Evolutionary conservation across 2,329 filamentous ascomycete species (phyloP), one percentile per base, ranked within the genome.

Genomic region (Exophiala phaeomuriformis): DNA sequence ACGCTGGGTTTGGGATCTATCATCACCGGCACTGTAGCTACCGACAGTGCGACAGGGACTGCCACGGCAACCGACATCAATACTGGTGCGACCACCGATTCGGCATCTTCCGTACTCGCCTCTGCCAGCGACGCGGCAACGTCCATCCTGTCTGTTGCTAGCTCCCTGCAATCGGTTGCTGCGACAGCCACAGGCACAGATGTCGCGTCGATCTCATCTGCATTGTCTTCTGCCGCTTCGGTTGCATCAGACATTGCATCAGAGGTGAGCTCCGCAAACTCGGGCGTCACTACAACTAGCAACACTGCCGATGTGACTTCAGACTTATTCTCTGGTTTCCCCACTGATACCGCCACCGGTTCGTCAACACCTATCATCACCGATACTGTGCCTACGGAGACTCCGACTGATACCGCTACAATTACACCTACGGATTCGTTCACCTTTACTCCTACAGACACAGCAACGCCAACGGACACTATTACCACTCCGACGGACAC

Each of bases 51-150:
- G 4, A 45, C 56, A 29, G 52, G 45, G n/a, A 50, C 47, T 37
- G 56, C 59, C 42, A 39, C 58, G 12, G 56, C 61, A 6, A 57
- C 64, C n/a, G 57, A 59, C 28, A 58, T 58, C n/a, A 58, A 53
- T 6, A 55, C 56, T 27, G 51, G 39, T 19, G n/a, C 51, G n/a
- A 45, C 39, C 44, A 53, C 51, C 28, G 41, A 35, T 40, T 47
- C 49, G 29, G 52, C 55, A 5, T 45, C 28, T 5, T 56, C 58
- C 6, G 35, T 46, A 19, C 47, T 61, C 12, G 47, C 51, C 12
- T 57, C 55, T 9, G 56, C 53, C 12, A 58, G 47, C 40, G 50
- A 52, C 49, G 58, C 53, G 39, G 56, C 53, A 43, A 49, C 53
- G 28, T 57, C 54, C 1, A 55, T 61, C 36, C 45, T 58, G 40